Base-by-base conservation (phyloP, 768 basidiomycete species). In the Agrocybe chaxingu region DNA sequence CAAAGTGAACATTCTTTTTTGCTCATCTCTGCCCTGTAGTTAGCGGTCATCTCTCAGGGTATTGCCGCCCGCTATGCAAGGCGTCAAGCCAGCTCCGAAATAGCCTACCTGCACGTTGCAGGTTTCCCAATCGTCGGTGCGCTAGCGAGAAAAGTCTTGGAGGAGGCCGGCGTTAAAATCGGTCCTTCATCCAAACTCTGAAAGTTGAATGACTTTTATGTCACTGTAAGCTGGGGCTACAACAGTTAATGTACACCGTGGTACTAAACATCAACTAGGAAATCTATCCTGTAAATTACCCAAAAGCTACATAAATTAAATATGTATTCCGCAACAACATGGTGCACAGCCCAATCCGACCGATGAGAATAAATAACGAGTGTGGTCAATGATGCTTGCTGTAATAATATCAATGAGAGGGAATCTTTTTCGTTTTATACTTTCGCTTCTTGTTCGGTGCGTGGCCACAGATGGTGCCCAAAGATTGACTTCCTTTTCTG, bases 31-130 rank as follows among this genome's bases (percentile, higher is more conserved):
- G 5, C 40, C 35, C 29, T 47, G 16, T 34, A 66, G 89, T 67
- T 89, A 19, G 77, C 90, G 0, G 77, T 96, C 51, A 95, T 97
- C 57, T 72, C 82, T 1, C 93, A 97, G 69, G 93, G 93, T 3
- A 93, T 97, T 55, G 89, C 93, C 1, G 93, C 93, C 30, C 80
- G 93, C 39, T 82, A 81, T 46, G 91, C 92, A 1, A 77, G 86
- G 19, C 81, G 90, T 13, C 93, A 97, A 66, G 92, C 93, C 3
- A 94, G 89, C 63, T 95, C 92, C 0, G 92, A 92, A 65, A 71
- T 73, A 38, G 93, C 93, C 6, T 70, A 65, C 38, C 48, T 70
- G 7, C 70, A 80, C 51, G 65, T 57, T 0, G 49, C 57, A 18
- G 60, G 73, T 7, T 90, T 89, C 66, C 83, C 79, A 10, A 53